Conservation (phyloP, 2,329 filamentous ascomycete genomes). For the Trichoderma breve region DNA sequence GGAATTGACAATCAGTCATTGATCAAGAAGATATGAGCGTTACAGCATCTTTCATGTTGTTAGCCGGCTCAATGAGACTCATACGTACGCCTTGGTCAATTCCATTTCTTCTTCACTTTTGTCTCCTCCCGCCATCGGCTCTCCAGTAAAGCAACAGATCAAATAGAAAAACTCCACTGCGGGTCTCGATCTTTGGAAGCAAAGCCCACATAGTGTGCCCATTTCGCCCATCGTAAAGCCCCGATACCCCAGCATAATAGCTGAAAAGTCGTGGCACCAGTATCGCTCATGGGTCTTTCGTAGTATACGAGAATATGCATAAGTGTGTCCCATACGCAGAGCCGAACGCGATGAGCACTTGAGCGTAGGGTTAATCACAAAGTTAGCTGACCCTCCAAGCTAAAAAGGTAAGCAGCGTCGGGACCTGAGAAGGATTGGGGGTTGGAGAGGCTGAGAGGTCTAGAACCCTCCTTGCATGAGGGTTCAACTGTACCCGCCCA, state of each 20-base stretch:
- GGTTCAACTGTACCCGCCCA: background rate
- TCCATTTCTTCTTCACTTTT: background rate
- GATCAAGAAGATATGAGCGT: background rate
- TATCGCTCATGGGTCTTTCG: background rate
- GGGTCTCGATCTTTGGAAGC: conserved; percentile 1
- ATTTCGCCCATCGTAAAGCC: background rate
- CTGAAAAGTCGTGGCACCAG: conserved; percentile 8
- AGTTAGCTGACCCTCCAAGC: background rate
- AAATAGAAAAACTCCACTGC: background rate
- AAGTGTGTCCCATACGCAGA: background rate
- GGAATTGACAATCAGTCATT: too few species aligned
- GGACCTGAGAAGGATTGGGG: background rate
- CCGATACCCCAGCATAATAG: conserved; percentile 1
- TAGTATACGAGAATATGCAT: background rate
- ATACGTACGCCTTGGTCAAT: background rate
- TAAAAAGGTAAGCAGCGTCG: background rate
- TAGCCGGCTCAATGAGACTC: background rate
- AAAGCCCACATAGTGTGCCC: background rate
- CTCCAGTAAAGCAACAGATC: background rate
- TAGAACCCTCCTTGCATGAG: conserved; percentile 1
- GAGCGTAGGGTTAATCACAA: background rate
- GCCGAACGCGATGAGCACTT: background rate
- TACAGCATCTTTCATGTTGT: background rate
- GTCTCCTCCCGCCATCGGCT: background rate
- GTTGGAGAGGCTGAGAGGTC: background rate